These are phyloP conservation scores for Candida sp. DNA, from an alignment of 1,139 yeast genomes.

Conservation along the genomic window DNA sequence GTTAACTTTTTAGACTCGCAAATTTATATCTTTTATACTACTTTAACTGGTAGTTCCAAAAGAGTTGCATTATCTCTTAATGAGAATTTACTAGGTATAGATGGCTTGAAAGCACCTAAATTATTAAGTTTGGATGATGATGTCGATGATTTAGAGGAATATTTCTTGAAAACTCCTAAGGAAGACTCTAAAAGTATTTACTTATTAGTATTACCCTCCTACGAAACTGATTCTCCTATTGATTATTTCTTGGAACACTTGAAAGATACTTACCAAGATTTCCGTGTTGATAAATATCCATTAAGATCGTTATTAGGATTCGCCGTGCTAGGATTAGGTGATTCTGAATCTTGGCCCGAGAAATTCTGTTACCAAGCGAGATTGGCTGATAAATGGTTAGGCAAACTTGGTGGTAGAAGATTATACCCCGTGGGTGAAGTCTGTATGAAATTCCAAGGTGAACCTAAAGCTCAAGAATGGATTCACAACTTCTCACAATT, in stretches of 20 bases:
- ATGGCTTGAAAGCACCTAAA: conserved; percentile 44
- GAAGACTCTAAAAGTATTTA: conserved; percentile 48
- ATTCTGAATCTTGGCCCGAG: conserved; percentile 74
- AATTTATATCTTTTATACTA: conserved; percentile 71
- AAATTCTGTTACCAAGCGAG: conserved; percentile 87
- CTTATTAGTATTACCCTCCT: conserved; percentile 79
- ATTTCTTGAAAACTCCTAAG: conserved; percentile 63
- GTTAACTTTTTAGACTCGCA: conserved; percentile 40
- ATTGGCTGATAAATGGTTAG: conserved; percentile 70
- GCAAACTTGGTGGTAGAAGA: conserved; percentile 82
- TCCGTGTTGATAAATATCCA: conserved; percentile 82
- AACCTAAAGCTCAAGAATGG: conserved; percentile 64
- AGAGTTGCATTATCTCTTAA: conserved; percentile 56
- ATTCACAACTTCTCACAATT: conserved; percentile 54
- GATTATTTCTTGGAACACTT: conserved; percentile 83
- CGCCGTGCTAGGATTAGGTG: conserved; percentile 86
- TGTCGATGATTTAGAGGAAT: conserved; percentile 80
- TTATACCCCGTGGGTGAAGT: conserved; percentile 82
- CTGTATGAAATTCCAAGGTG: conserved; percentile 75
- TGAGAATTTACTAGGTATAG: conserved; percentile 28
- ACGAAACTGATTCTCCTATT: conserved; percentile 89
- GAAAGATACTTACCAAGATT: conserved; percentile 79
- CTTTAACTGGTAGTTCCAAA: conserved; percentile 80
- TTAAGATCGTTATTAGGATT: conserved; percentile 67
- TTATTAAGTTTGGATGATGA: conserved; percentile 74